phyloP scores from a whole-genome alignment of 176 grass and related monocot genomes.

The Eleusine indica region DNA sequence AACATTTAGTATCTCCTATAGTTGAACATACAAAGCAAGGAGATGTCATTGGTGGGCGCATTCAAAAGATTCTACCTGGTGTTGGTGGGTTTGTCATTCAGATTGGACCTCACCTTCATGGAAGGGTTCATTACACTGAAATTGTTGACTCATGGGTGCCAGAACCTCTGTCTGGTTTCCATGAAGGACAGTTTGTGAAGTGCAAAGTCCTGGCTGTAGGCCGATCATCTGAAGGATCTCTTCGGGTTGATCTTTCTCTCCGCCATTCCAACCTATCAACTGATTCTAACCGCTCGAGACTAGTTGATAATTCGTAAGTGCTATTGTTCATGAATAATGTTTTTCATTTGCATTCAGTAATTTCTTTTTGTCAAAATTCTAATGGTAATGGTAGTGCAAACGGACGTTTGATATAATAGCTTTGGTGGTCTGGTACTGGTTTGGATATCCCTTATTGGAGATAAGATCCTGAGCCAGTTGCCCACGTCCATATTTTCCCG shows the following conservation, averaged over 20 bases:
- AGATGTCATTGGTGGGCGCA: conserved; percentile 78
- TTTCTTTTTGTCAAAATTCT: neutral
- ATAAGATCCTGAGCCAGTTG: neutral
- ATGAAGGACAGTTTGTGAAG: conserved; percentile 94
- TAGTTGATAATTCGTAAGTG: conserved; percentile 67
- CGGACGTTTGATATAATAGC: neutral
- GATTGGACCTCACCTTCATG: conserved; percentile 93
- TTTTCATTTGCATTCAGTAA: conserved; percentile 22
- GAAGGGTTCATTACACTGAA: conserved; percentile 96
- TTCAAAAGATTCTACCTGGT: conserved; percentile 89
- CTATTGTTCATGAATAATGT: neutral
- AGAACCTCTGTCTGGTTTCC: conserved; percentile 67
- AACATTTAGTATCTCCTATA: conserved; percentile 31
- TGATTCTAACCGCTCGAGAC: conserved; percentile 32
- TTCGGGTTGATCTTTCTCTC: conserved; percentile 89
- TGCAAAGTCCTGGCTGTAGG: conserved; percentile 74
- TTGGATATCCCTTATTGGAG: neutral
- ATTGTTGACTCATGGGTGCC: conserved; percentile 76
- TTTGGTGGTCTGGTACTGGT: neutral
- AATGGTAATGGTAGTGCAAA: neutral
- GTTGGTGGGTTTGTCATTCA: conserved; percentile 82
- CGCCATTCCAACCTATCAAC: conserved; percentile 52
- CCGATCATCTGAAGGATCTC: conserved; percentile 65
- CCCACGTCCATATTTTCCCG: neutral
- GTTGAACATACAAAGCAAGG: conserved; percentile 59